Evolutionary conservation across 2,329 filamentous ascomycete genomes (phyloP), one percentile per base, ranked within the genome.

Genomic region (Arthrobotrys sinensis): DNA sequence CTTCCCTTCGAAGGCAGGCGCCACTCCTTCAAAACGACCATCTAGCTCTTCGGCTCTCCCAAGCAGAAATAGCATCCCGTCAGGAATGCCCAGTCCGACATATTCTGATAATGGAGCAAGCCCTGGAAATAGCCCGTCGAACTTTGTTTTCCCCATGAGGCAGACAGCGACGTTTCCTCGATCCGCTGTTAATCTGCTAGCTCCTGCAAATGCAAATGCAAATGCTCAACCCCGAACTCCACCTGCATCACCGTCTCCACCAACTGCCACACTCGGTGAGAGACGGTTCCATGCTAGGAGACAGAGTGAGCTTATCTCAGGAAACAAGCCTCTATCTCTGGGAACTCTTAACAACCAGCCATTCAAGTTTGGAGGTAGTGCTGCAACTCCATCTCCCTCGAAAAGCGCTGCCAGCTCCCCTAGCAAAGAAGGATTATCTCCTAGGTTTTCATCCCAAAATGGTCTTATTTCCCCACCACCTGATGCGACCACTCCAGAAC

Each of bases 1-100:
- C 46, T 77, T 77, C 28, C 73, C 73, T 10, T 70, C 65, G 2
- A 69, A 70, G 24, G 28, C 73, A 7, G 10, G 46, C 12, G 8
- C 65, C 2, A 43, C 57, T 24, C 73, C 66, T 21, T 52, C 50
- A 38, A 77, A 77, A 65, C 66, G 73, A 45, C 73, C 73, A 5
- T 77, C 73, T 5, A 77, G 65, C 16, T 77, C 73, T 11, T 77
- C 73, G 43, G 73, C 73, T 19, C 32, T 77, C 4, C 60, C 62
- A 21, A 70, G 66, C 8, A 77, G 50, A 53, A 66, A 48, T 28
- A 40, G 45, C 16, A 38, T 66, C 12, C 55, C 65, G 21, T 53
- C 60, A n/a, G 73, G 65, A 14, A 71, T 77, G 66, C 73, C 73
- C 21, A 77, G 73, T 45, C 73, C 73, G 48, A 77, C 73, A 32